Evolutionary conservation across 441 rosid species (phyloP).

Genomic region (Erodium texanum): DNA sequence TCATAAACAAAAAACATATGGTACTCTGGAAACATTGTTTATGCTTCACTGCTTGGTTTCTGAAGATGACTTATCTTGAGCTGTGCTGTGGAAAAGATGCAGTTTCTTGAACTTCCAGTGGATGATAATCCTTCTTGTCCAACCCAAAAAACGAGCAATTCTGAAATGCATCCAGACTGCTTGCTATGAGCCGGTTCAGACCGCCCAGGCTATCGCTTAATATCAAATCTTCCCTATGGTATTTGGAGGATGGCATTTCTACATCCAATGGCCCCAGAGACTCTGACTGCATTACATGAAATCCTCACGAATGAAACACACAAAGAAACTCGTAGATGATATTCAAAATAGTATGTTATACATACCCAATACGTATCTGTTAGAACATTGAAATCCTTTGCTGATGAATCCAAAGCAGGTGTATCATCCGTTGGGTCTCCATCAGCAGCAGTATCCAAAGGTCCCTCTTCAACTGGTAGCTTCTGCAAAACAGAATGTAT

Average conservation of each 20-base stretch:
- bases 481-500: too few relatives aligned
- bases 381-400: conserved; percentile 45
- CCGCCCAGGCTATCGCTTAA: conserved; percentile 80
- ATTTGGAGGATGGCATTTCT: conserved; percentile 62
- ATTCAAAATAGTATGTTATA: too few relatives aligned
- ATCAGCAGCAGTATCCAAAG: conserved; percentile 16
- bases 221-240: conserved; percentile 53
- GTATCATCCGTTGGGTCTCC: conserved; percentile 38
- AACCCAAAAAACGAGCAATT: conserved; percentile 74
- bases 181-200: conserved; percentile 78
- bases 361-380: conserved; percentile 93
- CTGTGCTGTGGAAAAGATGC: too few relatives aligned
- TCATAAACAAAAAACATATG: too few relatives aligned
- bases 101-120: conserved; percentile 39
- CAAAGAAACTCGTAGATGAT: too few relatives aligned
- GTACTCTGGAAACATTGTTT: too few relatives aligned
- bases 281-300: too few relatives aligned
- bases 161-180: conserved; percentile 89
- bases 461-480: conserved; percentile 25
- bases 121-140: conserved; percentile 59
- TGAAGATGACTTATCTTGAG: too few relatives aligned
- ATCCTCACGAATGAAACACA: too few relatives aligned
- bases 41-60: too few relatives aligned
- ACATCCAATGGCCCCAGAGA: conserved; percentile 79
- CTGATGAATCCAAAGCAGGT: conserved; percentile 32